Conservation (phyloP, 75 land plant species). For the Pinus albicaulis region DNA sequence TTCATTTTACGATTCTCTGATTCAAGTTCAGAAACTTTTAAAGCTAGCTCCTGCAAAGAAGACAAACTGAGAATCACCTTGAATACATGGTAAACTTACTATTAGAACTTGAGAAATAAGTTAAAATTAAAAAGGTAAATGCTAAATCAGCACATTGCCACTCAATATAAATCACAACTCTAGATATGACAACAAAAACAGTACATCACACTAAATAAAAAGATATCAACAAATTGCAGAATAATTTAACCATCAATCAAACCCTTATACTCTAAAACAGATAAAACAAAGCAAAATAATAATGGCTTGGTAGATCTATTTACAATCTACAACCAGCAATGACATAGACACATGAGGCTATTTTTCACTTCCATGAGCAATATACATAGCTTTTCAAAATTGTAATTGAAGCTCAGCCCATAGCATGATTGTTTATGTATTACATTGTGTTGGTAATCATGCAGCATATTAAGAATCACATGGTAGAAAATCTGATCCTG, state of each 20-base stretch:
- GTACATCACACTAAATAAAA: no score
- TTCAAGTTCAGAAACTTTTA: slow-evolving; percentile 76
- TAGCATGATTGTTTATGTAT: not conserved
- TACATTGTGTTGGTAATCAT: not conserved
- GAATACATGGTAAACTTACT: not conserved
- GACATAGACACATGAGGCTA: not conserved
- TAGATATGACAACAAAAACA: no score
- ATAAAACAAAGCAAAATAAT: not conserved
- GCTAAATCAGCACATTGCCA: no score
- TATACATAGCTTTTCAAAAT: not conserved
- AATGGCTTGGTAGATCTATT: not conserved
- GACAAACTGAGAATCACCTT: not conserved
- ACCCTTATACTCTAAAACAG: no score
- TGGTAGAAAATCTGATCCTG: not conserved
- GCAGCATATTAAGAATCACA: not conserved
- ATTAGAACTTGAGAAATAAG: no score
- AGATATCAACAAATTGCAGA: no score
- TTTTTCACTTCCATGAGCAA: not conserved
- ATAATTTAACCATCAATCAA: no score
- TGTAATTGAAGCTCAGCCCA: not conserved
- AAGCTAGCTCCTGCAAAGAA: slow-evolving; percentile 66
- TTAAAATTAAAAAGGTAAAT: no score
- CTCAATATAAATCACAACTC: no score
- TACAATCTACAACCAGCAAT: not conserved
- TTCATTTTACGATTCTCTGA: slow-evolving; percentile 96